Evolutionary conservation across 1,139 yeast species (phyloP).

Genomic region (Taphrina sp.): DNA sequence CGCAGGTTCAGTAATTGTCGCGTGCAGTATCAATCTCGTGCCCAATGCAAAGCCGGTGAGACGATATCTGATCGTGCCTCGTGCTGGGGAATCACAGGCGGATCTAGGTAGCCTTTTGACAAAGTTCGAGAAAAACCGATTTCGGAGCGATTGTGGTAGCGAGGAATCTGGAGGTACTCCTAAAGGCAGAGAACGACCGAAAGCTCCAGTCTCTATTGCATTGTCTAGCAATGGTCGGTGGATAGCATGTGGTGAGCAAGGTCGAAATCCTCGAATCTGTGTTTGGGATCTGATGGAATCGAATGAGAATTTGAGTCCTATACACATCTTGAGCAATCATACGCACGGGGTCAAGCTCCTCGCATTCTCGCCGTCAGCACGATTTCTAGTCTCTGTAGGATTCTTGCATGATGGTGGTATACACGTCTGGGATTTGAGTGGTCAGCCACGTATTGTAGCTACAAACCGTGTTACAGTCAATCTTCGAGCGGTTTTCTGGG

Average conservation of each 20-base stretch:
- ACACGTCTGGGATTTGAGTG: conserved; percentile 18
- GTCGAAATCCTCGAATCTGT: conserved; percentile 20
- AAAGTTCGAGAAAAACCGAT: too few species aligned
- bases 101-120: too few species aligned
- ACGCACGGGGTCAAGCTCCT: conserved; percentile 21
- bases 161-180: too few species aligned
- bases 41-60: too few species aligned
- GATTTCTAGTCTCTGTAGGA: conserved; percentile 17
- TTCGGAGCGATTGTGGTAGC: too few species aligned
- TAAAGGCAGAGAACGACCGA: conserved; percentile 20
- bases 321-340: conserved; percentile 16
- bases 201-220: conserved; percentile 8
- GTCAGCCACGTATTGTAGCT: conserved; percentile 4
- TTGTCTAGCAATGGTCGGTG: conserved; percentile 12
- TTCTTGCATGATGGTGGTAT: conserved; percentile 26
- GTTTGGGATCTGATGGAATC: conserved; percentile 15
- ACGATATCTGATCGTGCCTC: too few species aligned
- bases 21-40: too few species aligned
- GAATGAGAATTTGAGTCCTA: not conserved
- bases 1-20: too few species aligned
- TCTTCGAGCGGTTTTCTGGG: conserved; percentile 4
- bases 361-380: conserved; percentile 14
- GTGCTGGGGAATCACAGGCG: too few species aligned
- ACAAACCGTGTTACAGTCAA: conserved; percentile 21
- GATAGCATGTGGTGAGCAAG: conserved; percentile 23